phyloP scores from a whole-genome alignment of 345 rosid species.

The Moricandia arvensis region DNA sequence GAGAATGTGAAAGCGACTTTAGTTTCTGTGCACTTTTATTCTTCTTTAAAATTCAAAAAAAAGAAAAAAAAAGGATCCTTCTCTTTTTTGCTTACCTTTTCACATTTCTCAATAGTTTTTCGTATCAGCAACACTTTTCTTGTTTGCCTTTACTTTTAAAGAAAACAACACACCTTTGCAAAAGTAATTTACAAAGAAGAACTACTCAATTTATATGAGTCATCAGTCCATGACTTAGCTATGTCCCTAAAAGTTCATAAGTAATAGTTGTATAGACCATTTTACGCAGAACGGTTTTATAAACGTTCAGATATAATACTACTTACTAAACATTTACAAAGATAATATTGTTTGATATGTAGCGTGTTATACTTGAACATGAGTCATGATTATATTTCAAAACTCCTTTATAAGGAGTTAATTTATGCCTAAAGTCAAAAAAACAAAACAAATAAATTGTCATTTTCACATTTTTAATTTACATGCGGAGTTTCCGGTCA shows the following conservation, averaged over 20 bases:
- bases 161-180: neutral
- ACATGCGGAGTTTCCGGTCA: neutral
- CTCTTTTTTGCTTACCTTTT: neutral
- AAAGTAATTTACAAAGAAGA: neutral
- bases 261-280: neutral
- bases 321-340: neutral
- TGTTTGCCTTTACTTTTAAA: neutral
- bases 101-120: neutral
- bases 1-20: neutral
- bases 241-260: neutral
- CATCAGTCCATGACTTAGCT: neutral
- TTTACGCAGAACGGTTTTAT: neutral
- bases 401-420: neutral
- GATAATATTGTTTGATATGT: neutral
- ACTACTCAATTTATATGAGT: neutral
- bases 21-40: neutral
- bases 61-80: neutral
- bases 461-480: conserved; percentile 2
- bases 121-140: neutral
- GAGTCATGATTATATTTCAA: neutral
- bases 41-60: neutral
- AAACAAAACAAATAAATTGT: neutral
- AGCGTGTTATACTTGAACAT: neutral
- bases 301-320: neutral
- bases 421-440: neutral